Conservation (phyloP, 1,284 basidiomycete species). For the Microbotryum scabiosae region DNA sequence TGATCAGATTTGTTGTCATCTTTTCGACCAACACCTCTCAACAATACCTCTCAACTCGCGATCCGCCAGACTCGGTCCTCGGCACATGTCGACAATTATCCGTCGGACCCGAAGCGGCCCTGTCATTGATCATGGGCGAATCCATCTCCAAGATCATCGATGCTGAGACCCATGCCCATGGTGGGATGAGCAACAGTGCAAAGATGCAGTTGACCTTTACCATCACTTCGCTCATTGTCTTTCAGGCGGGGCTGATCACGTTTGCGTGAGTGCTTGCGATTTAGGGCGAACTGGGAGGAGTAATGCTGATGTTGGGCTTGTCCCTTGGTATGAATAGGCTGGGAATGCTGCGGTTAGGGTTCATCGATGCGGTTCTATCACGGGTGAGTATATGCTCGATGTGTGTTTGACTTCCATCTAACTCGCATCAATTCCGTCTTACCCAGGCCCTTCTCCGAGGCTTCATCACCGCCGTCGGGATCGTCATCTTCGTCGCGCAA, state of each 20-base stretch:
- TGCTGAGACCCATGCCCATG: slow-evolving; percentile 51
- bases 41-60: slow-evolving; percentile 51
- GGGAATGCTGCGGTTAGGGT: slow-evolving; percentile 80
- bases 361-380: slow-evolving; percentile 81
- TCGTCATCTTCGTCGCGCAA: slow-evolving; percentile 57
- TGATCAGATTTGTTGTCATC: slow-evolving; percentile 45
- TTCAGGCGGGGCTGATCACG: slow-evolving; percentile 82
- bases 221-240: slow-evolving; percentile 65
- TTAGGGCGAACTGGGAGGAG: not conserved
- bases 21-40: slow-evolving; percentile 68
- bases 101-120: slow-evolving; percentile 78
- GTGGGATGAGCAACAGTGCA: slow-evolving; percentile 33
- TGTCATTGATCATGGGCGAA: slow-evolving; percentile 82
- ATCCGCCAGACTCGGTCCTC: slow-evolving; percentile 55
- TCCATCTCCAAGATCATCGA: slow-evolving; percentile 62
- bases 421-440: not conserved
- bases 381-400: slow-evolving; percentile 1
- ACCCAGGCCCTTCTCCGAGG: slow-evolving; percentile 74
- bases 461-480: slow-evolving; percentile 64
- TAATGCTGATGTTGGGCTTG: no score
- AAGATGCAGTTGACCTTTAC: slow-evolving; percentile 48
- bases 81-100: slow-evolving; percentile 61
- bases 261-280: slow-evolving; percentile 45
- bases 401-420: not conserved
- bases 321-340: slow-evolving; percentile 40